phyloP scores from a whole-genome alignment of 2,329 filamentous ascomycete species.

The Chaetomiaceae sp. region DNA sequence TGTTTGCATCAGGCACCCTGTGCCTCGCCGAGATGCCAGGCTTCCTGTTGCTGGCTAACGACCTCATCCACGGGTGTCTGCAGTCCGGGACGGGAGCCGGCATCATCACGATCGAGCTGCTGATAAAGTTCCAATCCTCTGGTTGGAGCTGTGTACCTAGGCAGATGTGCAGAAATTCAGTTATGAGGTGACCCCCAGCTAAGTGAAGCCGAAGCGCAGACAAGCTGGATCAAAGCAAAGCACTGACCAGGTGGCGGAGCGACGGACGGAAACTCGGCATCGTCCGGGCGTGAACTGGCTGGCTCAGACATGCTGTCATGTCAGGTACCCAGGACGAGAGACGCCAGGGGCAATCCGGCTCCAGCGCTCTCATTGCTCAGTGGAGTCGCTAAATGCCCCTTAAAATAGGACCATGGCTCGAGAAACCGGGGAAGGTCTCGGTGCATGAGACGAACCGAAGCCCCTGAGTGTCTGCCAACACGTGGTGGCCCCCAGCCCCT shows the following conservation, averaged over 20 bases:
- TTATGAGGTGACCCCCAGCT: too few relatives aligned
- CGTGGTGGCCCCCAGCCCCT: slow-evolving; percentile 5
- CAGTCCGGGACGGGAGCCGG: slow-evolving; percentile 21
- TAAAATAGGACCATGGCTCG: neutral
- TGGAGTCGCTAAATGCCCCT: neutral
- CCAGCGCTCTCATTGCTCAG: neutral
- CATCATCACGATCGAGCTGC: slow-evolving; percentile 21
- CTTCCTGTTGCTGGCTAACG: slow-evolving; percentile 16
- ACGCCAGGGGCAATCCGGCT: neutral
- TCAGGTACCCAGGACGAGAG: neutral
- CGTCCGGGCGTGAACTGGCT: neutral
- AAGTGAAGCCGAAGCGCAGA: too few relatives aligned
- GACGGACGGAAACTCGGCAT: too few relatives aligned
- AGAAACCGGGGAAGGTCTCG: neutral
- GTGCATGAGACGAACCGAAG: neutral
- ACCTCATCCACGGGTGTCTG: slow-evolving; percentile 20
- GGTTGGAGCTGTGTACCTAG: slow-evolving; percentile 1
- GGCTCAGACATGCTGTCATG: neutral
- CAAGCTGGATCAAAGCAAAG: too few relatives aligned
- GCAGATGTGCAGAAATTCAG: too few relatives aligned
- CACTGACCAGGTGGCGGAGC: neutral
- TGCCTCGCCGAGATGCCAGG: slow-evolving; percentile 17
- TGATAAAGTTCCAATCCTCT: slow-evolving; percentile 12
- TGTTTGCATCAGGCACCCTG: slow-evolving; percentile 21
- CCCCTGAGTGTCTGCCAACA: neutral